Percentiles rank a stretch among this genome's conserved stretches.
These are phyloP conservation scores for Ogataea corticis DNA, from an alignment of 805 yeast species.

Conservation along the genomic window DNA sequence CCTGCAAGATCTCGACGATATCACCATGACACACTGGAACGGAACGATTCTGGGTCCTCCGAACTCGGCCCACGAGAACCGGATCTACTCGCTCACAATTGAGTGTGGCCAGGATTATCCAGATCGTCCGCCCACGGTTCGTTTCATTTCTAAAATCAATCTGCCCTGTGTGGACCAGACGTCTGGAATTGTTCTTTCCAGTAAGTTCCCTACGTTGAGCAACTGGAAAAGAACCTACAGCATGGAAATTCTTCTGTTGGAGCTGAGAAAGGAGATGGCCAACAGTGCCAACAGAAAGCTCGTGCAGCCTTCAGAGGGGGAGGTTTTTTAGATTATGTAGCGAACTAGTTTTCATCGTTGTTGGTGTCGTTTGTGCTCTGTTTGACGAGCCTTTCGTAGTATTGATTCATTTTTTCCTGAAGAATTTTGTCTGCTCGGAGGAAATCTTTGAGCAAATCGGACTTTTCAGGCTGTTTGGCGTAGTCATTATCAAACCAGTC, in stretches of 20 bases:
- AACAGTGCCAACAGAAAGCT: slow-evolving; percentile 76
- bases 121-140: slow-evolving; percentile 81
- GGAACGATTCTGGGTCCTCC: slow-evolving; percentile 99
- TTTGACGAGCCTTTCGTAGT: slow-evolving; percentile 24
- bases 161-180: slow-evolving; percentile 81
- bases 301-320: slow-evolving; percentile 90
- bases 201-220: slow-evolving; percentile 64
- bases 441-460: slow-evolving; percentile 27
- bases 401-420: slow-evolving; percentile 29
- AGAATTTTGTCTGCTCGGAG: slow-evolving; percentile 34
- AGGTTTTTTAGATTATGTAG: slow-evolving; percentile 38
- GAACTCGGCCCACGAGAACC: slow-evolving; percentile 74
- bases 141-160: slow-evolving; percentile 80
- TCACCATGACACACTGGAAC: slow-evolving; percentile 93
- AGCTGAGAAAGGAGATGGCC: slow-evolving; percentile 90
- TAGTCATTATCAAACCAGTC: slow-evolving; percentile 36
- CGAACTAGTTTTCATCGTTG: neutral
- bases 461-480: slow-evolving; percentile 4
- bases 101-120: slow-evolving; percentile 87
- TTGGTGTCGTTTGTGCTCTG: slow-evolving; percentile 1
- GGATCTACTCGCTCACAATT: slow-evolving; percentile 82
- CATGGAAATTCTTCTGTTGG: slow-evolving; percentile 90
- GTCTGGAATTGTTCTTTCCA: slow-evolving; percentile 55
- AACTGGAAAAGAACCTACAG: slow-evolving; percentile 90
- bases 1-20: slow-evolving; percentile 84